phyloP scores from a whole-genome alignment of 352 stramenopile genomes.

The Pythium insidiosum region DNA sequence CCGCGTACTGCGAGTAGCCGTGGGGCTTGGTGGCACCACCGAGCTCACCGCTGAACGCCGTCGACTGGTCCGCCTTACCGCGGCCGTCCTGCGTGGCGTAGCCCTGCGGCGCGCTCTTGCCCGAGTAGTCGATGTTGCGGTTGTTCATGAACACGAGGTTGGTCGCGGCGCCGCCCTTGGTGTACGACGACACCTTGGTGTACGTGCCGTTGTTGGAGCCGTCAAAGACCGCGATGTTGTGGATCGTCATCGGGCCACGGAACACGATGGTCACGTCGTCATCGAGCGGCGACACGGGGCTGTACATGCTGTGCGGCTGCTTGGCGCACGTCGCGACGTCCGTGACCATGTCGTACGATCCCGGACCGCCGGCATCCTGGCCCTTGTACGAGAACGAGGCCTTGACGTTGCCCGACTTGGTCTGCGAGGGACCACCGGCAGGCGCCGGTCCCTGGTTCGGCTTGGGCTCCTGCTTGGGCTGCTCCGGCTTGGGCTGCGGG shows the following conservation, averaged over 20 bases:
- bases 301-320: conserved; percentile 25
- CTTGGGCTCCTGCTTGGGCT: too few relatives aligned
- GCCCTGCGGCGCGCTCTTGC: conserved; percentile 41
- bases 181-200: conserved; percentile 60
- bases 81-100: conserved; percentile 49
- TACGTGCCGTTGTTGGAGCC: conserved; percentile 34
- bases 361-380: conserved; percentile 36
- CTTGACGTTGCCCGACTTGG: conserved; percentile 26
- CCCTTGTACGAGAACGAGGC: conserved; percentile 47
- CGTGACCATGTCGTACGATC: conserved; percentile 65
- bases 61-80: conserved; percentile 25
- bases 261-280: conserved; percentile 60
- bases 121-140: conserved; percentile 65
- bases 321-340: conserved; percentile 49
- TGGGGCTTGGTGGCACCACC: conserved; percentile 35
- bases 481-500: conserved; percentile 9
- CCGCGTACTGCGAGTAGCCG: conserved; percentile 32
- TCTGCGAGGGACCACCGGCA: conserved; percentile 16
- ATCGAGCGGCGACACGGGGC: conserved; percentile 46
- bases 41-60: conserved; percentile 40
- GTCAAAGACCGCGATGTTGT: conserved; percentile 68
- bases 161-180: conserved; percentile 28
- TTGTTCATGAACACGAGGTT: conserved; percentile 86
- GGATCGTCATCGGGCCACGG: conserved; percentile 58
- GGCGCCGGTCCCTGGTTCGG: too few relatives aligned